Evolutionary conservation across 495 filamentous ascomycete genomes (phyloP), one percentile per base, ranked within the genome.

Genomic region (Chlorociboria aeruginascens): DNA sequence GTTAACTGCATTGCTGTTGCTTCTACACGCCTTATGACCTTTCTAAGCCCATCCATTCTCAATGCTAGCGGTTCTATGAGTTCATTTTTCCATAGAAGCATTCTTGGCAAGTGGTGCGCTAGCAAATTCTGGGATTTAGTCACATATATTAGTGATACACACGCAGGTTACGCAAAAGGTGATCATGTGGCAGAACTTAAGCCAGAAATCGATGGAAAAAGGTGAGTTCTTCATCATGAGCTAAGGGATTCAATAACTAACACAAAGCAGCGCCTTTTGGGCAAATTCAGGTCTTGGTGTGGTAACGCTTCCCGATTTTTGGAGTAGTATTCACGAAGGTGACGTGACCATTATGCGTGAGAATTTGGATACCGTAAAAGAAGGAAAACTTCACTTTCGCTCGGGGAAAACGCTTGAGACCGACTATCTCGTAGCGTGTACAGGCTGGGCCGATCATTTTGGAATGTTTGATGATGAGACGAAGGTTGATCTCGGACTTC

Each of bases 181-280:
- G n/a, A 8, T n/a, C 33, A 35, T n/a, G 8, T 35, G 33, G 33
- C 33, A n/a, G n/a, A 8, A 35, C n/a, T 35, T 8, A 35, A n/a
- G n/a, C n/a, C n/a, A n/a, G n/a, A n/a, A n/a, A n/a, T n/a, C n/a
- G n/a, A n/a, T n/a, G n/a, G n/a, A n/a, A n/a, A n/a, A n/a, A n/a
- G n/a, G n/a, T n/a, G n/a, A n/a, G n/a, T n/a, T n/a, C n/a, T n/a
- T n/a, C n/a, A n/a, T n/a, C n/a, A n/a, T n/a, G n/a, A n/a, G n/a
- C n/a, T n/a, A n/a, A n/a, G n/a, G n/a, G n/a, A 35, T n/a, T 35
- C n/a, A n/a, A 8, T 35, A 8, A 8, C 33, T 35, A 35, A 35
- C 33, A 35, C n/a, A 35, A 8, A 8, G n/a, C 8, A 66, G 61
- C 29, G 56, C 62, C 10, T 69, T 70, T 50, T 69, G 65, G 66